Evolutionary conservation across 1,284 basidiomycete genomes (phyloP), one percentile per base, ranked within the genome.

Genomic region (Puccinia novopanici): DNA sequence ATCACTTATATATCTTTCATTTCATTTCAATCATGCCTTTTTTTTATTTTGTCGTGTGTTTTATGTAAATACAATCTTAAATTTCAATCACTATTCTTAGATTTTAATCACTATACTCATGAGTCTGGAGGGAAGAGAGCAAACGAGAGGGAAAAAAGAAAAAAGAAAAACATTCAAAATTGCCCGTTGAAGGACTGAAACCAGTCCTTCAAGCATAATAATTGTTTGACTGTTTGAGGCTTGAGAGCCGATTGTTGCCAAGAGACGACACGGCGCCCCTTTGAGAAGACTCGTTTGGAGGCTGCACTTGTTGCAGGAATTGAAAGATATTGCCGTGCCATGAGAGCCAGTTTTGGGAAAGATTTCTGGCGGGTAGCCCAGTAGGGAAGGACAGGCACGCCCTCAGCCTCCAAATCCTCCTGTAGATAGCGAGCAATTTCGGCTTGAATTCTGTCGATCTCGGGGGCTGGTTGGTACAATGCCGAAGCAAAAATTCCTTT

Each of bases 281-380:
- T 54, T 15, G 70, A 72, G 6, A 72, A 72, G 19, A 72, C 50
- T 37, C 17, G 19, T 27, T 72, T 24, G 13, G 70, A 72, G 5
- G 50, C 17, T n/a, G 70, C 70, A 54, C 70, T 72, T 55, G 70
- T 72, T 8, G 70, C 70, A 9, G 50, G 70, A 24, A 55, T 55
- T 15, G 48, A 24, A 9, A 55, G 48, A 37, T 30, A 72, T 5
- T 15, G 6, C 2, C n/a, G 30, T 0, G 50, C 48, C 48, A 72
- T 72, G 12, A 6, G 8, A 50, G n/a, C 22, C 22, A 70, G 4
- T 6, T 17, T 70, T 9, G 42, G 67, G 24, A 70, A 27, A 50
- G 12, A 34, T 70, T 27, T 70, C 19, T 63, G 59, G 17, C 34
- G 17, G 37, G 30, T 40, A 15, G 59, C 34, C 59, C 34, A 63